phyloP scores from a whole-genome alignment of 768 basidiomycete species.

The Lyophyllum atratum region DNA sequence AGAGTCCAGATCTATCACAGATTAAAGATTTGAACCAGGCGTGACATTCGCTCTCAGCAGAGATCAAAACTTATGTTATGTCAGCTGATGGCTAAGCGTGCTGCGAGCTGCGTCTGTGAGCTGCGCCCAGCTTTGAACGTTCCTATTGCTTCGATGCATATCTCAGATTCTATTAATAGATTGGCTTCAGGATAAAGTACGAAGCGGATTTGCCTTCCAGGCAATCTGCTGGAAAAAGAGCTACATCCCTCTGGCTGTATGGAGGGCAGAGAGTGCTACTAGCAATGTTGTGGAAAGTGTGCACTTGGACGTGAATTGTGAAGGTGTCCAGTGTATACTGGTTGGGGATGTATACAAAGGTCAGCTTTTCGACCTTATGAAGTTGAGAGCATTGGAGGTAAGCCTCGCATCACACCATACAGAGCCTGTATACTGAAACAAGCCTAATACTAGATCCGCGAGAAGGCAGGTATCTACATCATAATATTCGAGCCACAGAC shows the following conservation, averaged over 20 bases:
- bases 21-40: too few species aligned
- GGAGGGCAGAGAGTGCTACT: constrained; percentile 14
- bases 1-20: too few species aligned
- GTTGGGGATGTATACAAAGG: constrained; percentile 20
- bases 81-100: too few species aligned
- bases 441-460: background rate
- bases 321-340: constrained; percentile 19
- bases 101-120: too few species aligned
- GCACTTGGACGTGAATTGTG: constrained; percentile 19
- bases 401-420: too few species aligned
- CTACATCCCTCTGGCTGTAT: constrained; percentile 19
- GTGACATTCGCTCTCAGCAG: too few species aligned
- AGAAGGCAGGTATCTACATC: background rate
- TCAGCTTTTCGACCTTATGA: background rate
- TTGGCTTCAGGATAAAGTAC: constrained; percentile 18
- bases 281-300: constrained; percentile 15
- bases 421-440: too few species aligned
- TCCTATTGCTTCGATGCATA: background rate
- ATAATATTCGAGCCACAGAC: background rate
- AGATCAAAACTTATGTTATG: too few species aligned
- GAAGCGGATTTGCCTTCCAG: constrained; percentile 9
- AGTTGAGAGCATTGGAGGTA: background rate
- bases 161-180: constrained; percentile 4
- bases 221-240: constrained; percentile 22
- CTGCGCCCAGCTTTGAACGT: too few species aligned